Evolutionary conservation across 306 rosid species (phyloP).

Genomic region (Vicia sativa): DNA sequence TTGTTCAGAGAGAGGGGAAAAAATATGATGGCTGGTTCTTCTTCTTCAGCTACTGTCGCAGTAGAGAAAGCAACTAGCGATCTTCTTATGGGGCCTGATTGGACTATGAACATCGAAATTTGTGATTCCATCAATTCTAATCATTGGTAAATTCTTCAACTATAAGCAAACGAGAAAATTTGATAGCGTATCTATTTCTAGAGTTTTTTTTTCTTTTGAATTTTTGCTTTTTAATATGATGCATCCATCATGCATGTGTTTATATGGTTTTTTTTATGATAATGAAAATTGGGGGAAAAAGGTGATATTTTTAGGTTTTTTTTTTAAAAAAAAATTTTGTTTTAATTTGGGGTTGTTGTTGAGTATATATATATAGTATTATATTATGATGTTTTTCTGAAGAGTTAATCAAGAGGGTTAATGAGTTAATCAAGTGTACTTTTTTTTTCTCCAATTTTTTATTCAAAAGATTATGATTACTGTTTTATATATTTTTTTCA

Average conservation of each 20-base stretch:
- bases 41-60: slow-evolving; percentile 90
- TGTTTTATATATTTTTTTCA: neutral
- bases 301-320: neutral
- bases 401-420: slow-evolving; percentile 16
- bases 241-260: slow-evolving; percentile 31
- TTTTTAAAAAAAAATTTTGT: neutral
- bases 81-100: slow-evolving; percentile 96
- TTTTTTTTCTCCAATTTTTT: neutral
- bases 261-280: slow-evolving; percentile 21
- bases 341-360: slow-evolving; percentile 5
- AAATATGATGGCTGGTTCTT: slow-evolving; percentile 53
- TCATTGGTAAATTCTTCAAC: slow-evolving; percentile 66
- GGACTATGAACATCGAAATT: slow-evolving; percentile 99
- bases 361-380: neutral
- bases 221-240: slow-evolving; percentile 35
- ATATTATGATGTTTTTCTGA: slow-evolving; percentile 6
- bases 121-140: slow-evolving; percentile 94
- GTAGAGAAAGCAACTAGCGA: slow-evolving; percentile 99
- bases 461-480: neutral
- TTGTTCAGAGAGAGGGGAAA: slow-evolving; percentile 33
- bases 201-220: slow-evolving; percentile 14
- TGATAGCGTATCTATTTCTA: slow-evolving; percentile 38
- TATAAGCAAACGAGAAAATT: slow-evolving; percentile 18
- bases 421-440: slow-evolving; percentile 10
- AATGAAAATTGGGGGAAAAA: slow-evolving; percentile 32